These are phyloP conservation scores for Hamamelis virginiana DNA, from an alignment of 164 flowering plant species.

Conservation along the genomic window DNA sequence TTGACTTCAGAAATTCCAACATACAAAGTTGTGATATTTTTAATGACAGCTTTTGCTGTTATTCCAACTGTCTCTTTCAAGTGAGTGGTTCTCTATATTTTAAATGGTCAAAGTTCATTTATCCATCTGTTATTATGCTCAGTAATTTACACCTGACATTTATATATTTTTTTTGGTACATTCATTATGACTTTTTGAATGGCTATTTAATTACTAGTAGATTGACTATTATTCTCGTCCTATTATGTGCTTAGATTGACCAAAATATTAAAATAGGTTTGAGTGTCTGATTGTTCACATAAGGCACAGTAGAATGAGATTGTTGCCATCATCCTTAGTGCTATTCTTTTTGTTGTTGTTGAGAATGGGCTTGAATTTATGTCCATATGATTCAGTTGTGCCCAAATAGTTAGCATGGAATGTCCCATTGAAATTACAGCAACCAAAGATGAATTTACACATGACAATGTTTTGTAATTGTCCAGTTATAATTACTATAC, in stretches of 20 bases:
- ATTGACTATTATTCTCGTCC: neutral
- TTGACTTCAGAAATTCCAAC: slow-evolving; percentile 54
- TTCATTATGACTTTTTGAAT: neutral
- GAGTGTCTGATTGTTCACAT: neutral
- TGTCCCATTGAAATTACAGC: neutral
- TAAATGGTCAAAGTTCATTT: neutral
- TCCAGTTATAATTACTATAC: neutral
- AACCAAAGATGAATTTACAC: neutral
- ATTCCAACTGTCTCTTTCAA: slow-evolving; percentile 77
- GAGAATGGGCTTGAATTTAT: too few relatives aligned
- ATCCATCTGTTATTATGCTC: neutral
- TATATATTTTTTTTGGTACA: neutral
- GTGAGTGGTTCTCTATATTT: slow-evolving; percentile 41
- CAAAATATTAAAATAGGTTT: neutral
- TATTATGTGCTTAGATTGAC: neutral
- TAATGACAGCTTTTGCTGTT: slow-evolving; percentile 64
- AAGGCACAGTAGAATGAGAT: too few relatives aligned
- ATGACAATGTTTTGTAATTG: neutral
- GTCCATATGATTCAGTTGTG: neutral
- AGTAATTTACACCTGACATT: neutral
- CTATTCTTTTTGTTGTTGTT: too few relatives aligned
- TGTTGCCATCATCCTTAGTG: too few relatives aligned
- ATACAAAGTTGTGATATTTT: slow-evolving; percentile 40
- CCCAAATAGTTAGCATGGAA: neutral
- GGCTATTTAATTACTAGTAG: neutral